Percentiles rank a stretch among this genome's conserved stretches.
These are phyloP conservation scores for Filosporella fistucella DNA, from an alignment of 495 filamentous ascomycete genomes.

Conservation along the genomic window DNA sequence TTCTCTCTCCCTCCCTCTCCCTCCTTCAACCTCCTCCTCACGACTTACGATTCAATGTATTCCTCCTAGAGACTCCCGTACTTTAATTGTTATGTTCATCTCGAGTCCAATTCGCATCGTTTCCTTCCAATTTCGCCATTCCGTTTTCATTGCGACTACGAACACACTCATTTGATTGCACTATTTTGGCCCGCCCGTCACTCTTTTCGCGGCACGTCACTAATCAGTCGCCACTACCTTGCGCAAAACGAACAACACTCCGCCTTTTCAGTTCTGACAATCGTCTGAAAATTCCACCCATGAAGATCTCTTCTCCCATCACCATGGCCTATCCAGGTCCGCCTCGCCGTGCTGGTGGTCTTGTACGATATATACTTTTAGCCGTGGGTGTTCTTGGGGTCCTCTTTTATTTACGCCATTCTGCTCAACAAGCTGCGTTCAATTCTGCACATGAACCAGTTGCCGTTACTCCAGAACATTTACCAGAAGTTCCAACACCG, in stretches of 20 bases:
- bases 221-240: too few relatives aligned
- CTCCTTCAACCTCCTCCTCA: background rate
- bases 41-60: too few relatives aligned
- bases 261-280: too few relatives aligned
- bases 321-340: constrained; percentile 20
- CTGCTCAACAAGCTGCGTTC: background rate
- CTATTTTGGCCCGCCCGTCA: too few relatives aligned
- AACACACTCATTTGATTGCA: too few relatives aligned
- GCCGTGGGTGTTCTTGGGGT: constrained; percentile 5
- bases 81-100: too few relatives aligned
- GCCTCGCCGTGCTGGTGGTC: constrained; percentile 15
- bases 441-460: constrained; percentile 2
- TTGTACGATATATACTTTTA: constrained; percentile 8
- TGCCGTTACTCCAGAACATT: background rate
- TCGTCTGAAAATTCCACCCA: background rate
- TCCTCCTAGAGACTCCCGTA: too few relatives aligned
- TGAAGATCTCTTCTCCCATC: constrained; percentile 19
- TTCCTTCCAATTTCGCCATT: too few relatives aligned
- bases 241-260: too few relatives aligned
- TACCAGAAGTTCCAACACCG: background rate
- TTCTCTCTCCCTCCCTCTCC: background rate
- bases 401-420: constrained; percentile 13
- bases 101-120: too few relatives aligned
- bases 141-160: too few relatives aligned
- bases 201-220: too few relatives aligned